These are phyloP conservation scores for Wallacemonas sp. DNA, from an alignment of 208 protist genomes.

Conservation along the genomic window DNA sequence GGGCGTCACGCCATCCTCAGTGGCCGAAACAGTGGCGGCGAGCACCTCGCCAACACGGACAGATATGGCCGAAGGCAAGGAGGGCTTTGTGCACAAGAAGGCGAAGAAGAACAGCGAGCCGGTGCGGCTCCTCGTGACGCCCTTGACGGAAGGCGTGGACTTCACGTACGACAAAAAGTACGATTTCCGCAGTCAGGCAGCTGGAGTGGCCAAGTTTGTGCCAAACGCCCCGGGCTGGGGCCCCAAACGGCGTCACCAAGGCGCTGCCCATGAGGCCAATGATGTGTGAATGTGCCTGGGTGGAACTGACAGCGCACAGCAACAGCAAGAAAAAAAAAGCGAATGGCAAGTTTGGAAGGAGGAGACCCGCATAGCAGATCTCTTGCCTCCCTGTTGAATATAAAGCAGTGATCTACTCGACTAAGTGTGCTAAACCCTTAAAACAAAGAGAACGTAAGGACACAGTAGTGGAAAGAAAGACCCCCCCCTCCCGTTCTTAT, in stretches of 20 bases:
- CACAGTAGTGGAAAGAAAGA: no score
- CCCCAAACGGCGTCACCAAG: conserved; percentile 80
- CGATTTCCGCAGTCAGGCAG: conserved; percentile 75
- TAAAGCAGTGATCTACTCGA: no score
- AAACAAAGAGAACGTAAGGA: no score
- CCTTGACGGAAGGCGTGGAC: conserved; percentile 42
- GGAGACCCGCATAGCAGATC: no score
- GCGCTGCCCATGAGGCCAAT: conserved; percentile 31
- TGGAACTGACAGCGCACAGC: no score
- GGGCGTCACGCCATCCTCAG: background rate
- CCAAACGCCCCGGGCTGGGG: conserved; percentile 89
- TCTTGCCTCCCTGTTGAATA: no score
- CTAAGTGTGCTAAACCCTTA: no score
- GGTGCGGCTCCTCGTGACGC: conserved; percentile 31
- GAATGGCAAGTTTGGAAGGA: no score
- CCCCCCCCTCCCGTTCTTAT: no score
- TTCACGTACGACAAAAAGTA: conserved; percentile 80
- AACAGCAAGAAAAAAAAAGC: no score
- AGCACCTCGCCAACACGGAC: no score
- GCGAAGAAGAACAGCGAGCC: conserved; percentile 15
- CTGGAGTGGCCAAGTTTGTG: conserved; percentile 86
- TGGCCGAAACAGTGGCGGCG: background rate
- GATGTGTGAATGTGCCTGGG: background rate
- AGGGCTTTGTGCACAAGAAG: conserved; percentile 15
- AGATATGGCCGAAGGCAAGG: background rate